Conservation (phyloP, 1,284 basidiomycete species). For the Ceratorhiza oryzae-sativae region DNA sequence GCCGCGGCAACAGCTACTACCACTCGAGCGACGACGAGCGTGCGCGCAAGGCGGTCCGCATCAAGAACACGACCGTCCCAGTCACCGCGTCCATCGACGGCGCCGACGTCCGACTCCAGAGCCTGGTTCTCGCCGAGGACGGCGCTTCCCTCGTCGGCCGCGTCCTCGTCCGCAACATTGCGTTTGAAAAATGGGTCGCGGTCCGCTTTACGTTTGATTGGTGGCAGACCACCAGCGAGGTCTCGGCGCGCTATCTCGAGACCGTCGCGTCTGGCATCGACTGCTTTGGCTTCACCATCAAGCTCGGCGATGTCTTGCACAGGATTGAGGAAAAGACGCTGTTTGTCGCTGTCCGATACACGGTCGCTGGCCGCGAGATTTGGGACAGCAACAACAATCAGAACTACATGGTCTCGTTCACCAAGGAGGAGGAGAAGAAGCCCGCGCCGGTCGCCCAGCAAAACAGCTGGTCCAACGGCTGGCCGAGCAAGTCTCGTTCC, state of each 20-base stretch:
- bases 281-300: conserved; percentile 70
- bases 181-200: conserved; percentile 87
- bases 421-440: conserved; percentile 45
- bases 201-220: conserved; percentile 92
- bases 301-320: conserved; percentile 41
- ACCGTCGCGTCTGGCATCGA: conserved; percentile 57
- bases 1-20: conserved; percentile 59
- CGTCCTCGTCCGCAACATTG: conserved; percentile 83
- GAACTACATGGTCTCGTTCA: conserved; percentile 80
- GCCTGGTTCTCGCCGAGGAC: conserved; percentile 67
- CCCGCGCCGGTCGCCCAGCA: too few species aligned
- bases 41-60: conserved; percentile 47
- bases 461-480: neutral
- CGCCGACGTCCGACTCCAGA: conserved; percentile 60
- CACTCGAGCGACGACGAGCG: conserved; percentile 45
- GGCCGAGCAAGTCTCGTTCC: conserved; percentile 30
- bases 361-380: conserved; percentile 69
- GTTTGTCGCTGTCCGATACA: conserved; percentile 82
- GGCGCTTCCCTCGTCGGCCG: conserved; percentile 67
- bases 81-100: conserved; percentile 43
- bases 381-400: conserved; percentile 94
- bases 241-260: conserved; percentile 79
- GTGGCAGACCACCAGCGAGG: conserved; percentile 97
- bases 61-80: conserved; percentile 61
- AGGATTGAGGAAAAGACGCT: conserved; percentile 88